Base-by-base conservation (phyloP, 179 eudicot species). In the Heliamphora pulchella region DNA sequence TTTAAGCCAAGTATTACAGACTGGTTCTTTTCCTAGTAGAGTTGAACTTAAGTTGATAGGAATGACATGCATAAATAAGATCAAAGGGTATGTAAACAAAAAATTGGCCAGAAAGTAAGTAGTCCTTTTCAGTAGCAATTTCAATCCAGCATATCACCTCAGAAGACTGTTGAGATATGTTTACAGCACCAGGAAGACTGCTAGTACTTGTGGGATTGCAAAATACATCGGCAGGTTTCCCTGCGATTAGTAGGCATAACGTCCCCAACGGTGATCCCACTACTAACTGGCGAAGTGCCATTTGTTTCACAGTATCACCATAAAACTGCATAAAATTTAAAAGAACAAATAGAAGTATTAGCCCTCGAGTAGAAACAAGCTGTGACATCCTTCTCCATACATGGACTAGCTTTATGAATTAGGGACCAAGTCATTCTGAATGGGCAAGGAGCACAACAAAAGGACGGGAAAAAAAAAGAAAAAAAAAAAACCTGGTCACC, bases 261-360 rank as follows among this genome's bases (percentile, higher is more conserved):
- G 98, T 93, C 79, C 98, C 90, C 89, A 94, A 81, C 72, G 98
- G 96, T 76, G 94, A 88, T 41, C 97, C 98, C 59, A 90, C 84
- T 48, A 87, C 88, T 78, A 93, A 80, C 87, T 93, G 96, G 78
- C 86, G 84, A 73, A 87, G 83, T 74, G 98, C 98, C 96, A 94
- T 89, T 83, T 89, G 90, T 87, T 90, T 94, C 76, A 93, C 90
- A 74, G 98, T 93, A 39, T 93, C 91, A 75, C 83, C 88, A 84
- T 93, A 93, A 80, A 89, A 90, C 98, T 94, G 91, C 90, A 87
- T 63, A 22, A 17, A 64, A 59, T 39, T 31, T 43, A 22, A 74
- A 54, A 43, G 17, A 4, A n/a, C 5, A 57, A 8, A 14, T 11
- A 3, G 11, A 66, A 31, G 13, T 41, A 51, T 39, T 9, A 74